Base-by-base conservation (phyloP, 805 yeast species). In the Wickerhamiella azyma region DNA sequence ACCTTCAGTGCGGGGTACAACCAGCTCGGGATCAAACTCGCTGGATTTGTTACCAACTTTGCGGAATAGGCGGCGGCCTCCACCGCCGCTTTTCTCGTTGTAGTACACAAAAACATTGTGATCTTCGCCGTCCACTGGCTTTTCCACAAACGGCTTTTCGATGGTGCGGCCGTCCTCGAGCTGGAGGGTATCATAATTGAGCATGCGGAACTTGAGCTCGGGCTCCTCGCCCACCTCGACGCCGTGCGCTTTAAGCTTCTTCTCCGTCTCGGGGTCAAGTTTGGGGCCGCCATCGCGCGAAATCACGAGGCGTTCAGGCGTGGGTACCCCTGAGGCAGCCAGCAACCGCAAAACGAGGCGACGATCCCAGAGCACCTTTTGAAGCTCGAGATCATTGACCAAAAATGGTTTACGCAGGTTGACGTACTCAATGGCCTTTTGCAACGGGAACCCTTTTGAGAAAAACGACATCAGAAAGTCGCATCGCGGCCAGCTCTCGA, bases 401-500 rank as follows among this genome's bases (percentile, higher is more conserved):
- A 81, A 66, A 55, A 75, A 89, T 0, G 99, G 99, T 58, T 86
- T 84, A 40, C 98, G 74, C 50, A 88, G 74, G 51, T 85, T 80
- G 35, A 79, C 95, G 57, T 92, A 92, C 18, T 79, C 72, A 48
- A 92, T 89, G 2, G 98, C 99, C 63, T 92, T 92, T 55, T 89
- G 94, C 38, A 92, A 69, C 0, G 99, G 99, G 65, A 92, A 92
- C 0, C 99, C 99, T 26, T 78, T 76, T n/a, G 94, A 83, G 63
- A 92, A 92, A 64, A 92, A 92, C 53, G 89, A 80, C 50, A 92
- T 84, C 51, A 92, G 69, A 58, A 85, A 92, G 61, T 92, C 99
- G 67, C 98, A 92, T 32, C 95, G 85, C 33, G 99, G 99, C 99
- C 99, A 92, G 61, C 86, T 85, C 66, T 92, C 97, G 49, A 92